Percentiles rank a stretch among this genome's conserved stretches.
Conservation (phyloP, 305 asterid genomes). For the Solanum aculeatissimum region DNA sequence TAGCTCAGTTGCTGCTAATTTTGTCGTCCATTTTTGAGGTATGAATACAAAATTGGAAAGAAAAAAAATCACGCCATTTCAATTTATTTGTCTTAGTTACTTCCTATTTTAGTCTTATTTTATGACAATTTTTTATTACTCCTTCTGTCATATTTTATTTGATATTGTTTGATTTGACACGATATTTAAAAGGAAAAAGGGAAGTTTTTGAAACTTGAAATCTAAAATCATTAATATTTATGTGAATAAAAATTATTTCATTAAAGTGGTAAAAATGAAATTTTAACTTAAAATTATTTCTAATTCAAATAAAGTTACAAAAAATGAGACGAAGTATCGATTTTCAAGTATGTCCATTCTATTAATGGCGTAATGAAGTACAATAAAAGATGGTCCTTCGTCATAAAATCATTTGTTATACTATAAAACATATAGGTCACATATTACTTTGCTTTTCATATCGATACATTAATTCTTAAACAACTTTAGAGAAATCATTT, state of each 20-base stretch:
- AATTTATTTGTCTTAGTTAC: not conserved
- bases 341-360: too few relatives aligned
- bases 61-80: fast-evolving
- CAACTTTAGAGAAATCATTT: fast-evolving
- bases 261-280: too few relatives aligned
- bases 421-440: not conserved
- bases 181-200: too few relatives aligned
- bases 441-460: not conserved
- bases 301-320: too few relatives aligned
- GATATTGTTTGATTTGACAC: too few relatives aligned
- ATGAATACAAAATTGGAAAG: not conserved
- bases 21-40: not conserved
- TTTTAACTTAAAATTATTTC: too few relatives aligned
- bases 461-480: not conserved
- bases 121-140: not conserved
- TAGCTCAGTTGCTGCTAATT: not conserved
- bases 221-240: too few relatives aligned
- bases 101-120: not conserved
- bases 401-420: not conserved
- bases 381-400: not conserved
- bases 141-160: fast-evolving
- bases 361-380: too few relatives aligned
- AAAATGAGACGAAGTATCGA: too few relatives aligned
- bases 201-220: too few relatives aligned
- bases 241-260: too few relatives aligned